Evolutionary conservation across 202 grass and related monocot species (phyloP).

Genomic region (Carex arenaria): DNA sequence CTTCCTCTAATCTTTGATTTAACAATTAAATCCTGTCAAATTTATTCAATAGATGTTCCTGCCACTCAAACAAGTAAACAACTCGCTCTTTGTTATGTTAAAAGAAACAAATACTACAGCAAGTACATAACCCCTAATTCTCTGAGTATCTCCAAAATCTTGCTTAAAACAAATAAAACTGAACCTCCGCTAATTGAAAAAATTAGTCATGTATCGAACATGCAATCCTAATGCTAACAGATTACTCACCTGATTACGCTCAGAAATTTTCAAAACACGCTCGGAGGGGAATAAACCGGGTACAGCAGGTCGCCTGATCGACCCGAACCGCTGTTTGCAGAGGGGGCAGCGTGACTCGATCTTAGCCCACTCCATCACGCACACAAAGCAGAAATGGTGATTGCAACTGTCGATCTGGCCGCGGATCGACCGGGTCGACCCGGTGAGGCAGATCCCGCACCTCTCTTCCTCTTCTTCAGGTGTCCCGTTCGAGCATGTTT

Average conservation of each 20-base stretch:
- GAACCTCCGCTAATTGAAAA: neutral
- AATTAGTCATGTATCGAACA: neutral
- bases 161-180: neutral
- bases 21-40: neutral
- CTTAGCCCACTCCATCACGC: slow-evolving; percentile 85
- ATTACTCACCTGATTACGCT: slow-evolving; percentile 54
- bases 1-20: neutral
- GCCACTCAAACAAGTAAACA: neutral
- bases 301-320: slow-evolving; percentile 49
- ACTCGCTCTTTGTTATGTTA: neutral
- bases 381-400: slow-evolving; percentile 91
- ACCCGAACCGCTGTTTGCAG: slow-evolving; percentile 62
- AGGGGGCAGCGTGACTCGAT: slow-evolving; percentile 77
- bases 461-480: slow-evolving; percentile 4
- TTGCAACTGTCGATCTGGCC: slow-evolving; percentile 67
- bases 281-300: slow-evolving; percentile 38
- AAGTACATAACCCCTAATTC: neutral
- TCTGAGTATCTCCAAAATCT: neutral
- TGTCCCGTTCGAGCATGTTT: neutral
- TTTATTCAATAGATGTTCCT: neutral
- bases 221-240: neutral
- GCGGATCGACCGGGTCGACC: slow-evolving; percentile 27
- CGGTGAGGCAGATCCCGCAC: slow-evolving; percentile 70
- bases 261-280: slow-evolving; percentile 41
- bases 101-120: neutral